phyloP scores from a whole-genome alignment of 1,284 basidiomycete genomes.

The Ustilago tritici region DNA sequence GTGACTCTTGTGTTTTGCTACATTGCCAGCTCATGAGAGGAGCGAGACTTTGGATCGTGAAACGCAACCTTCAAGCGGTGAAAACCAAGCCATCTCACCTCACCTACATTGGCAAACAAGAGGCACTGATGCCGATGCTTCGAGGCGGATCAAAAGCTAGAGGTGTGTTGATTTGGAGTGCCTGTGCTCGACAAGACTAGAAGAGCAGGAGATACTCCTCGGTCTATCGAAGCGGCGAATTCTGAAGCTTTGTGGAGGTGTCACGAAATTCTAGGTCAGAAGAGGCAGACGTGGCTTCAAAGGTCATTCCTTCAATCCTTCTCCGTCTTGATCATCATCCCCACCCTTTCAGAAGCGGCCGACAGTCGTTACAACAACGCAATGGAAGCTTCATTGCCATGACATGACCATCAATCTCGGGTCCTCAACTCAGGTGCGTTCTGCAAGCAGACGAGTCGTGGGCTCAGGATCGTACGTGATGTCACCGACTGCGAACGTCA shows the following conservation, averaged over 20 bases:
- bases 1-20: too few species aligned
- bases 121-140: too few species aligned
- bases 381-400: conserved; percentile 17
- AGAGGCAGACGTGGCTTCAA: not conserved
- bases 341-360: not conserved
- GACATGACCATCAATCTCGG: conserved; percentile 6
- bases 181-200: too few species aligned
- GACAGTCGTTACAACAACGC: not conserved
- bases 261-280: conserved; percentile 1
- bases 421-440: conserved; percentile 34
- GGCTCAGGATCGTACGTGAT: conserved; percentile 32
- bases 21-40: too few species aligned
- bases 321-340: not conserved
- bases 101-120: too few species aligned
- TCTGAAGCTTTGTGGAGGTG: conserved; percentile 13
- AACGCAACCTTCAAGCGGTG: too few species aligned
- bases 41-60: too few species aligned
- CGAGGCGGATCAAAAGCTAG: not conserved
- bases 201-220: too few species aligned
- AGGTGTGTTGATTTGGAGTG: not conserved
- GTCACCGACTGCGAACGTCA: conserved; percentile 13
- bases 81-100: too few species aligned
- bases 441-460: conserved; percentile 32
- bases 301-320: not conserved
- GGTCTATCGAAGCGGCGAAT: not conserved